Conservation (phyloP, 441 rosid genomes). For the Populus hybrid region DNA sequence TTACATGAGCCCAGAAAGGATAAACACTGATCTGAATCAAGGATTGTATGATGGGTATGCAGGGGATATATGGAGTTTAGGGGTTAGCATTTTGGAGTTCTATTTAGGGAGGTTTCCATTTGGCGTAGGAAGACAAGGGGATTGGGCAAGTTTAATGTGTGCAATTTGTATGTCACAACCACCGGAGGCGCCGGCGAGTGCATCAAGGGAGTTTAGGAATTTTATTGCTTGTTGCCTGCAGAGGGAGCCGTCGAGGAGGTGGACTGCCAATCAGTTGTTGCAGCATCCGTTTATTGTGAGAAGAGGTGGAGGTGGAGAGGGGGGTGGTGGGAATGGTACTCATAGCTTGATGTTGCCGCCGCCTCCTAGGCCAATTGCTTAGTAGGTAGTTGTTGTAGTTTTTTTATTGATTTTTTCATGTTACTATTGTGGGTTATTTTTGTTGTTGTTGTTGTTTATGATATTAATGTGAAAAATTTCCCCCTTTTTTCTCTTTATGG, state of each 20-base stretch:
- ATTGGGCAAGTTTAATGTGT: slow-evolving; percentile 93
- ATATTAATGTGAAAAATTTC: background rate
- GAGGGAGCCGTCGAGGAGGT: slow-evolving; percentile 70
- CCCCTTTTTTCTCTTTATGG: background rate
- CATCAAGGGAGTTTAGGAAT: slow-evolving; percentile 63
- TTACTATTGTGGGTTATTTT: background rate
- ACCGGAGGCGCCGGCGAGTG: slow-evolving; percentile 66
- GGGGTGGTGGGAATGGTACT: slow-evolving; percentile 46
- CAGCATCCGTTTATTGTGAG: slow-evolving; percentile 70
- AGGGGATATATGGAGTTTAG: slow-evolving; percentile 90
- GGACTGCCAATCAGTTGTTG: slow-evolving; percentile 58
- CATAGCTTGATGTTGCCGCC: slow-evolving; percentile 82
- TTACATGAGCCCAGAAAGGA: slow-evolving; percentile 93
- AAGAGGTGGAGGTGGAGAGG: slow-evolving; percentile 19
- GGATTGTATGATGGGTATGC: slow-evolving; percentile 77
- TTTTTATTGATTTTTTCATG: background rate
- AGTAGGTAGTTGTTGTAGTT: background rate
- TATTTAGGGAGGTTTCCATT: slow-evolving; percentile 85
- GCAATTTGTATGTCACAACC: slow-evolving; percentile 88
- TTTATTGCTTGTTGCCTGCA: slow-evolving; percentile 77
- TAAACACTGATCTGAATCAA: slow-evolving; percentile 86
- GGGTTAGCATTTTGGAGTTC: slow-evolving; percentile 80
- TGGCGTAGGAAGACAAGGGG: slow-evolving; percentile 62
- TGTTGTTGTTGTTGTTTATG: slow-evolving; percentile 11
- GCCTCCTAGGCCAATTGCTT: slow-evolving; percentile 28